phyloP scores from a whole-genome alignment of 805 yeast species.

The Monosporozyma aquatica region DNA sequence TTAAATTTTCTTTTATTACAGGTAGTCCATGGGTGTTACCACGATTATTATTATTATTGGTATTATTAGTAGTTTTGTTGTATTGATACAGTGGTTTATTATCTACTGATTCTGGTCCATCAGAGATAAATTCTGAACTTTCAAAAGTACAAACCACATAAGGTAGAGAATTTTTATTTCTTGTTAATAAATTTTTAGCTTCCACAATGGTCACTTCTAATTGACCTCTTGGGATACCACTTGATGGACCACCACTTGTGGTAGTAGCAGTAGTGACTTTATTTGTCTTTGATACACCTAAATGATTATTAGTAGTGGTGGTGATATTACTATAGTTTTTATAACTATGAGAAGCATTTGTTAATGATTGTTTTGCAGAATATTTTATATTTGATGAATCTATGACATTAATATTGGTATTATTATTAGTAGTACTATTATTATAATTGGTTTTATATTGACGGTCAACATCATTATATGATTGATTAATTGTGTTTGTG shows the following conservation, averaged over 20 bases:
- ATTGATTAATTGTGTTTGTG: background rate
- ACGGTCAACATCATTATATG: background rate
- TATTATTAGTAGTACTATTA: conserved; percentile 14
- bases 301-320: background rate
- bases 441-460: conserved; percentile 7
- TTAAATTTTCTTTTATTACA: conserved; percentile 21
- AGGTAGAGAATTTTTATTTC: conserved; percentile 55
- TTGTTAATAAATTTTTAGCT: conserved; percentile 59
- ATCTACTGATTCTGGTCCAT: conserved; percentile 49
- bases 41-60: conserved; percentile 4
- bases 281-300: background rate
- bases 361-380: conserved; percentile 8
- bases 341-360: conserved; percentile 6
- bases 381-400: conserved; percentile 1
- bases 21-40: conserved; percentile 14
- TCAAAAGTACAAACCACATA: conserved; percentile 89
- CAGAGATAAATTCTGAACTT: conserved; percentile 81
- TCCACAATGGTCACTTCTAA: conserved; percentile 72
- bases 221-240: conserved; percentile 63
- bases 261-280: conserved; percentile 3
- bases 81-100: conserved; percentile 25
- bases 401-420: conserved; percentile 11
- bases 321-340: background rate
- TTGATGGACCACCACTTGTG: conserved; percentile 4
- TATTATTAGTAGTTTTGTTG: conserved; percentile 8